These are phyloP conservation scores for Penicillium sp. DNA, from an alignment of 2,329 filamentous ascomycete species.

Conservation along the genomic window DNA sequence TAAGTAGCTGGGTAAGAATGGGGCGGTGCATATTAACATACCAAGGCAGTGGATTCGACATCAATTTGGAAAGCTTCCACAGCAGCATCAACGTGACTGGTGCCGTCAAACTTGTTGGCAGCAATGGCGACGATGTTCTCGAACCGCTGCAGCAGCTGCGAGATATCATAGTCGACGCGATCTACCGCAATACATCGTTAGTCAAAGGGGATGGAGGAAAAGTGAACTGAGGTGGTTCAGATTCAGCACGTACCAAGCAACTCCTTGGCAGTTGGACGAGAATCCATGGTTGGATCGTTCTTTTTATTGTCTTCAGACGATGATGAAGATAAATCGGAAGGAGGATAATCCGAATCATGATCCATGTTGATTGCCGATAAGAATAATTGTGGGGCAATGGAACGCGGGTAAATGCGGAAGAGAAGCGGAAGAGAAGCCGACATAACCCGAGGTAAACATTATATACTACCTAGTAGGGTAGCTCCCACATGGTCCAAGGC, in stretches of 20 bases:
- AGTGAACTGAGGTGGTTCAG: not conserved
- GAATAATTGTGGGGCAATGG: not conserved
- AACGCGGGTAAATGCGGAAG: not conserved
- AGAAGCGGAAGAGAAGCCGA: not conserved
- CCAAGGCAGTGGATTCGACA: constrained; percentile 58
- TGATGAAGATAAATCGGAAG: not conserved
- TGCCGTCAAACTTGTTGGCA: constrained; percentile 39
- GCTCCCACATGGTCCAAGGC: not conserved
- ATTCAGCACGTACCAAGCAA: constrained; percentile 26
- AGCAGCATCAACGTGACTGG: constrained; percentile 55
- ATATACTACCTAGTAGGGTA: not conserved
- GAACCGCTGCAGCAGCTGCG: constrained; percentile 52
- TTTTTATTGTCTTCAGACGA: not conserved
- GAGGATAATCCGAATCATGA: not conserved
- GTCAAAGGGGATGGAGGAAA: not conserved
- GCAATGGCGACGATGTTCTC: constrained; percentile 56
- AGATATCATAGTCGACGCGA: constrained; percentile 46
- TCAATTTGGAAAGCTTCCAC: constrained; percentile 58
- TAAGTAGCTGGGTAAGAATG: too few relatives aligned
- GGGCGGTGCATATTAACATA: constrained; percentile 30
- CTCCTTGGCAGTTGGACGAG: constrained; percentile 29
- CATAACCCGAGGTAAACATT: not conserved
- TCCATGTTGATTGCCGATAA: not conserved
- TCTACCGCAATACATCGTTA: constrained; percentile 27
- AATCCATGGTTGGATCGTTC: constrained; percentile 30